phyloP scores from a whole-genome alignment of 495 filamentous ascomycete species.

The Staphylotrichum tortipilum region DNA sequence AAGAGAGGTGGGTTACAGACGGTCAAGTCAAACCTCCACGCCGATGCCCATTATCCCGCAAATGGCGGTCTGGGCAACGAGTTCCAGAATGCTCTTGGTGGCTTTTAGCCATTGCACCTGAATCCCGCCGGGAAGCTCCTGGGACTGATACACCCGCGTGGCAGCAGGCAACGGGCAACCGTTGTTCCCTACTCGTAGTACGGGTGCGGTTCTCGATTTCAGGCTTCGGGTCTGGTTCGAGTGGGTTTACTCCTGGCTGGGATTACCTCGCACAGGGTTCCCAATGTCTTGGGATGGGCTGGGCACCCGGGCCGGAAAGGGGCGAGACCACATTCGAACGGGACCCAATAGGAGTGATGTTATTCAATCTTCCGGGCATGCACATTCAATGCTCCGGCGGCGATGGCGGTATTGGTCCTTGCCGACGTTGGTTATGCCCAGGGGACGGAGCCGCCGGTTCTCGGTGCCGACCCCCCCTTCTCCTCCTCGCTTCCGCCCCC shows the following conservation, averaged over 20 bases:
- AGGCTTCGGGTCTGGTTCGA: too few species aligned
- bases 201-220: too few species aligned
- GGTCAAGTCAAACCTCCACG: background rate
- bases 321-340: background rate
- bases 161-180: background rate
- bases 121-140: background rate
- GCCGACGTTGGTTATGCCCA: background rate
- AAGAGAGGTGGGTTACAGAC: background rate
- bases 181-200: background rate
- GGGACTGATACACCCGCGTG: background rate
- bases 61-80: constrained; percentile 19
- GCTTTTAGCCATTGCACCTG: constrained; percentile 1
- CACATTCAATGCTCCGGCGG: background rate
- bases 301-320: background rate
- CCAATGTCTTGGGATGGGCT: background rate
- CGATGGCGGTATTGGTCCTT: background rate
- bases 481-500: too few species aligned
- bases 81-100: constrained; percentile 7
- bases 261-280: background rate
- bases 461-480: background rate
- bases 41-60: constrained; percentile 15
- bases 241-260: background rate
- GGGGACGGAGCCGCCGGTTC: background rate
- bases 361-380: background rate
- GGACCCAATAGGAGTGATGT: background rate